Conservation (phyloP, 1,139 yeast species). For the Sugiyamaella grinbergsii region DNA sequence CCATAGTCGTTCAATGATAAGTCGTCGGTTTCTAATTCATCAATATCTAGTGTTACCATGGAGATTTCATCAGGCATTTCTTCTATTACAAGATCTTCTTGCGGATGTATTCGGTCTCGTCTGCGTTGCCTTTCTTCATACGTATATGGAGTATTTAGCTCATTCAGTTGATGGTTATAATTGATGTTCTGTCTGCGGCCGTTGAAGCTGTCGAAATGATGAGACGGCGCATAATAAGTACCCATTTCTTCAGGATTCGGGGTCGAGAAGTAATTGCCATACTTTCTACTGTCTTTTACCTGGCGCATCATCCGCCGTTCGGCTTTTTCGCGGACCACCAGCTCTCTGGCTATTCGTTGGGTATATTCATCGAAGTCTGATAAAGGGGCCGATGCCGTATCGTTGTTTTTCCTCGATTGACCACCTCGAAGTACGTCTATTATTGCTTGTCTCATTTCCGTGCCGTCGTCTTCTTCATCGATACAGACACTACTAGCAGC, state of each 20-base stretch:
- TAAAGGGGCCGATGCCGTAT: conserved; percentile 21
- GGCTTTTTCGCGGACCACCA: conserved; percentile 38
- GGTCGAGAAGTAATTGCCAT: conserved; percentile 36
- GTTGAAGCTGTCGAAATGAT: conserved; percentile 36
- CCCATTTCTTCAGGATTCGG: conserved; percentile 22
- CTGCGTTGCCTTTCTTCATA: conserved; percentile 29
- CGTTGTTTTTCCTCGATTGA: conserved; percentile 19
- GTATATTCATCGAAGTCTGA: conserved; percentile 48
- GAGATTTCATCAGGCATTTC: conserved; percentile 28
- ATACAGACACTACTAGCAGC: conserved; percentile 41
- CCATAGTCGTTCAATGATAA: conserved; percentile 22
- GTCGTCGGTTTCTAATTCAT: conserved; percentile 33
- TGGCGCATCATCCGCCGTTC: conserved; percentile 31
- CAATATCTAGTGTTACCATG: conserved; percentile 34
- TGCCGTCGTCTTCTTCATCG: conserved; percentile 39
- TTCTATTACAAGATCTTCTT: conserved; percentile 21
- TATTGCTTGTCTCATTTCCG: conserved; percentile 23
- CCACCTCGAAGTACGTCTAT: conserved; percentile 33
- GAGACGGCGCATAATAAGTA: conserved; percentile 31
- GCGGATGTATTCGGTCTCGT: conserved; percentile 12
- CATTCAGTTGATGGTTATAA: conserved; percentile 36
- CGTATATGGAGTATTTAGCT: conserved; percentile 33
- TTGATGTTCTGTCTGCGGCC: conserved; percentile 36
- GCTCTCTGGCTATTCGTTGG: conserved; percentile 42
- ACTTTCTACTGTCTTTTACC: conserved; percentile 28